These are phyloP conservation scores for Tetratostichococcus sp. DNA, from an alignment of 139 green algal genomes.

Conservation along the genomic window DNA sequence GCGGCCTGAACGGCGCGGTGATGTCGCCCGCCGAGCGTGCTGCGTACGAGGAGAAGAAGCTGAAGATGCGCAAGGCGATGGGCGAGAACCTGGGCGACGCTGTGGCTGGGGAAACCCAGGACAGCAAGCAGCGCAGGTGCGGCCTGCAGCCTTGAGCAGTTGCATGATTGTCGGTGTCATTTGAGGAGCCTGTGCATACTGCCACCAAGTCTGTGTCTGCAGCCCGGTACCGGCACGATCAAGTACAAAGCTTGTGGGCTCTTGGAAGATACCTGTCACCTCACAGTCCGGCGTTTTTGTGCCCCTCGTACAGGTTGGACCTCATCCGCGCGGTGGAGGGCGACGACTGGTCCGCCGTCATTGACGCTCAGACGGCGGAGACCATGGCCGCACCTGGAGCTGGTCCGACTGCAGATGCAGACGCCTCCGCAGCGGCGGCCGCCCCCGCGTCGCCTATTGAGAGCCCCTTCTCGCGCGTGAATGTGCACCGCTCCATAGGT, in stretches of 20 bases:
- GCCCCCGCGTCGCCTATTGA: constrained; percentile 29
- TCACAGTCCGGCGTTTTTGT: no score
- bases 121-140: constrained; percentile 34
- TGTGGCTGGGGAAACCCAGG: constrained; percentile 40
- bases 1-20: neutral
- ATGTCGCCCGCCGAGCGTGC: constrained; percentile 53
- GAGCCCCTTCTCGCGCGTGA: constrained; percentile 68
- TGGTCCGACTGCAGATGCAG: neutral
- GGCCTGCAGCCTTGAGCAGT: no score
- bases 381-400: constrained; percentile 22
- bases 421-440: neutral
- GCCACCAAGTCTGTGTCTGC: no score
- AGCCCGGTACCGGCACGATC: no score
- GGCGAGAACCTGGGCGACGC: constrained; percentile 70
- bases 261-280: no score
- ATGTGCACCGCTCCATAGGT: constrained; percentile 63
- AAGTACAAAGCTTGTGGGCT: no score
- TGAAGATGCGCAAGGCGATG: constrained; percentile 72
- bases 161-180: no score
- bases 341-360: constrained; percentile 80
- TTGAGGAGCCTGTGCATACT: no score
- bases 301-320: constrained; percentile 13
- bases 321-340: constrained; percentile 64
- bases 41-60: constrained; percentile 78
- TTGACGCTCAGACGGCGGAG: constrained; percentile 68